phyloP scores from a whole-genome alignment of 129 eudicot species.

The Smallanthus sonchifolius region DNA sequence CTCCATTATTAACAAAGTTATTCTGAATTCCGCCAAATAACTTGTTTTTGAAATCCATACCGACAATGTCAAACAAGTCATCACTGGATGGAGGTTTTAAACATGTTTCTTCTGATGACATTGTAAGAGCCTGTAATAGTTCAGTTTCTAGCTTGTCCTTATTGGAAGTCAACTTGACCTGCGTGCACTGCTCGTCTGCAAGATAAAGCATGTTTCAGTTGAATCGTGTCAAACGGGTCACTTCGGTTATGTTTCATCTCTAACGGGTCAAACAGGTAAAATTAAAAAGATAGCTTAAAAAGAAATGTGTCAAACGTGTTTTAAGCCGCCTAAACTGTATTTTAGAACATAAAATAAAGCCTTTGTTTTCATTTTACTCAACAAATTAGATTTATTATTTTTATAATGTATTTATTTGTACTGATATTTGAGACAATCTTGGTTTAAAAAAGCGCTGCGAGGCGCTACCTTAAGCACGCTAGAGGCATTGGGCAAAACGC shows the following conservation, averaged over 20 bases:
- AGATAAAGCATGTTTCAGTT: constrained; percentile 14
- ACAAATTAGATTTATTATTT: neutral
- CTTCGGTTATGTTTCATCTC: neutral
- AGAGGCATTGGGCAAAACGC: no score
- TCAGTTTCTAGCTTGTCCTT: constrained; percentile 26
- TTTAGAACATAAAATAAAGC: neutral
- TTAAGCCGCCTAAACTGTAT: neutral
- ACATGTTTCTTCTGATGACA: constrained; percentile 41
- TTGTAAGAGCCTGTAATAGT: constrained; percentile 32
- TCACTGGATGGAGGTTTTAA: constrained; percentile 47
- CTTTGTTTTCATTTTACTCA: neutral
- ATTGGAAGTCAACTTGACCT: constrained; percentile 11
- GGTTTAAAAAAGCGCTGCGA: no score
- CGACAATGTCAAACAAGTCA: constrained; percentile 84
- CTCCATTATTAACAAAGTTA: constrained; percentile 19
- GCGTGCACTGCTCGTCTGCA: constrained; percentile 22
- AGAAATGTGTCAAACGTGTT: neutral
- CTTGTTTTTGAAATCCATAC: constrained; percentile 55
- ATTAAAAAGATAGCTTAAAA: neutral
- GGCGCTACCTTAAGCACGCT: no score
- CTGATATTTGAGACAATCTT: no score
- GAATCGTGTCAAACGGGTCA: neutral
- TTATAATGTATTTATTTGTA: neutral
- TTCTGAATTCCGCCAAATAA: constrained; percentile 33
- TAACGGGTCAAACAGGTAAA: neutral